phyloP scores from a whole-genome alignment of 1,139 yeast species.

The Blastobotrys raffinosifermentans region DNA sequence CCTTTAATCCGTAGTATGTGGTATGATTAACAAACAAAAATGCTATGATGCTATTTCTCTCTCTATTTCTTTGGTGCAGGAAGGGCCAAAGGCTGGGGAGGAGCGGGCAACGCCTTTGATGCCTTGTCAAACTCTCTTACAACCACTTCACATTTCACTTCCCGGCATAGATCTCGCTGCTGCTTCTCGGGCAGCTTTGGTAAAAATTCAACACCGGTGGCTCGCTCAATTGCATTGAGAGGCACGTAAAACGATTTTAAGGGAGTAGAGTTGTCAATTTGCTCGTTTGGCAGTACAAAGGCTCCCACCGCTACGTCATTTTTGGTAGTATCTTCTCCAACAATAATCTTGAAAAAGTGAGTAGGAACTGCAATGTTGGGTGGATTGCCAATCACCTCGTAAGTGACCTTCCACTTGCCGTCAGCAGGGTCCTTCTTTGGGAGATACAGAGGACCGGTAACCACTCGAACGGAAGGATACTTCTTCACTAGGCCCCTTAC shows the following conservation, averaged over 20 bases:
- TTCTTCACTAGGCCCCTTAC: conserved; percentile 64
- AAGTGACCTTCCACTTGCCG: conserved; percentile 75
- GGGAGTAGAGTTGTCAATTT: conserved; percentile 63
- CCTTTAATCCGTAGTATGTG: too few species aligned
- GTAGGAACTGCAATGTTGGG: conserved; percentile 97
- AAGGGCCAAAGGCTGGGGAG: conserved; percentile 27
- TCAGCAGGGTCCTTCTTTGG: conserved; percentile 72
- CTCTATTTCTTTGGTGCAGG: conserved; percentile 34
- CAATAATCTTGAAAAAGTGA: conserved; percentile 84
- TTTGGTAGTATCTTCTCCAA: conserved; percentile 55
- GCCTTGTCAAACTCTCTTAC: conserved; percentile 71
- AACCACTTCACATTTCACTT: conserved; percentile 69
- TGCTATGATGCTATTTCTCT: too few species aligned
- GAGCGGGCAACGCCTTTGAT: conserved; percentile 35
- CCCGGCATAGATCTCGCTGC: conserved; percentile 68
- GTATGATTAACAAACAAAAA: too few species aligned
- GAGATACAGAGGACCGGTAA: conserved; percentile 90
- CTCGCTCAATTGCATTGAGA: conserved; percentile 77
- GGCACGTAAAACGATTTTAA: conserved; percentile 80
- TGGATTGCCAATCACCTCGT: conserved; percentile 95
- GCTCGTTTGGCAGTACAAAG: conserved; percentile 83
- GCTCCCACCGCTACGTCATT: conserved; percentile 75
- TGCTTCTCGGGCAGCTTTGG: conserved; percentile 57
- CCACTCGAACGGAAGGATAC: conserved; percentile 70
- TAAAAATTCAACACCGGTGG: conserved; percentile 78